Evolutionary conservation across 2,329 filamentous ascomycete species (phyloP).

Genomic region (Bipolaris sorokiniana): DNA sequence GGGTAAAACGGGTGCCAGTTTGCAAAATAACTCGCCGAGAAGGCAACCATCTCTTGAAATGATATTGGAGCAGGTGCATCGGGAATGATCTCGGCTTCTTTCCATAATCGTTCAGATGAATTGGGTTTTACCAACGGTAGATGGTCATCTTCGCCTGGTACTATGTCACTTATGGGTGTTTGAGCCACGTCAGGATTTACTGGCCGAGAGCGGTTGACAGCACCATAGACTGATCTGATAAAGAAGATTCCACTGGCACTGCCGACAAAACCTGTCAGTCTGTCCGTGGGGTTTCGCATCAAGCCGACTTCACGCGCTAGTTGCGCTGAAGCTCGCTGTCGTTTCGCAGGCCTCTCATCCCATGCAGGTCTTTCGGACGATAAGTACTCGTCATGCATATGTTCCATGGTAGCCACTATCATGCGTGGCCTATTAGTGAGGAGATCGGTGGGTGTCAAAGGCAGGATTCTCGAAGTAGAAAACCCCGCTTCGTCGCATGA

Average conservation of each 20-base stretch:
- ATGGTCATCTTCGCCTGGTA: slow-evolving; percentile 65
- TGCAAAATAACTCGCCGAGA: slow-evolving; percentile 62
- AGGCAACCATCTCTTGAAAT: slow-evolving; percentile 59
- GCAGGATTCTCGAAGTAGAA: not conserved
- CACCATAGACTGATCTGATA: slow-evolving; percentile 61
- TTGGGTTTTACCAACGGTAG: slow-evolving; percentile 40
- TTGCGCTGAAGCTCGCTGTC: slow-evolving; percentile 21
- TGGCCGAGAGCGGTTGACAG: slow-evolving; percentile 48
- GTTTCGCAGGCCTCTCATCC: slow-evolving; percentile 19
- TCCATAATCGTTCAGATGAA: slow-evolving; percentile 32
- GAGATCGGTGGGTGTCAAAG: not conserved
- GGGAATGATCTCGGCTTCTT: slow-evolving; percentile 39
- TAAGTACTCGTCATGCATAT: slow-evolving; percentile 9
- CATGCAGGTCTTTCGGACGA: not conserved
- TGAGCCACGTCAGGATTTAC: slow-evolving; percentile 19
- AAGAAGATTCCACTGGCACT: slow-evolving; percentile 67
- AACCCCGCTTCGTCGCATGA: slow-evolving; percentile 1
- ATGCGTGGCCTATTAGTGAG: not conserved
- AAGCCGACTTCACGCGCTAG: slow-evolving; percentile 54
- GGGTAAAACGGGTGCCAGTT: slow-evolving; percentile 65
- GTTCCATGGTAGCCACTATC: slow-evolving; percentile 10
- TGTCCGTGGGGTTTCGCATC: slow-evolving; percentile 59
- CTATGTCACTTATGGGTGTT: slow-evolving; percentile 50
- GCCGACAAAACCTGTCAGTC: slow-evolving; percentile 61
- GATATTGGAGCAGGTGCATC: slow-evolving; percentile 25